Conservation (phyloP, 768 basidiomycete genomes). For the Boletales sp. region DNA sequence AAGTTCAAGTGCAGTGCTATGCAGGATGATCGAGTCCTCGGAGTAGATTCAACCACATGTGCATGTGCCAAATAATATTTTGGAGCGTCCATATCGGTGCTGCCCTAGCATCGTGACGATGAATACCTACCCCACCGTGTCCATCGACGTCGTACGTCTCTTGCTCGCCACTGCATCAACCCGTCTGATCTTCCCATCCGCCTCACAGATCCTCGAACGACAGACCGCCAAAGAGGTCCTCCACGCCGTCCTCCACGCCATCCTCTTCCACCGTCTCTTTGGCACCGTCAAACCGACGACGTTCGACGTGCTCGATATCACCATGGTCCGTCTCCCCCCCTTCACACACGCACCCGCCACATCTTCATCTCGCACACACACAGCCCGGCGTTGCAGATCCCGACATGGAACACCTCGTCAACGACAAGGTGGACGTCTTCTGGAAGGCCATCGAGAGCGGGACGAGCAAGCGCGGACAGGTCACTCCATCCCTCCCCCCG, state of each 20-base stretch:
- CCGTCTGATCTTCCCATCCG: too few species aligned
- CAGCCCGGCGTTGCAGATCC: constrained; percentile 78
- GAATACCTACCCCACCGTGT: constrained; percentile 26
- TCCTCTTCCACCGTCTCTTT: constrained; percentile 81
- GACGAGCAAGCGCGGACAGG: constrained; percentile 65
- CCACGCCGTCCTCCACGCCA: constrained; percentile 71
- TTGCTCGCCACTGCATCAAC: too few species aligned
- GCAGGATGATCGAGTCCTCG: too few species aligned
- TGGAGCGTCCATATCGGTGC: too few species aligned
- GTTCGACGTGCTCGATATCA: constrained; percentile 80
- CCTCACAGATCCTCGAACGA: too few species aligned
- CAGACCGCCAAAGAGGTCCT: constrained; percentile 74
- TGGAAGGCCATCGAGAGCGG: constrained; percentile 73
- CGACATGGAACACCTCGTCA: constrained; percentile 66
- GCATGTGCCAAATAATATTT: too few species aligned
- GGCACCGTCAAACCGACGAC: constrained; percentile 73
- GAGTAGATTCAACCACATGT: too few species aligned
- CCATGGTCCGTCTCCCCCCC: constrained; percentile 53
- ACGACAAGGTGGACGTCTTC: constrained; percentile 73
- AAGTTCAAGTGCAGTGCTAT: too few species aligned
- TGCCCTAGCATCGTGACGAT: constrained; percentile 10
- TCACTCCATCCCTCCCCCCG: constrained; percentile 19
- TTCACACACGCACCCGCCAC: not conserved
- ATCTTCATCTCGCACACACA: not conserved
- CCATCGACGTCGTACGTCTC: constrained; percentile 29